Evolutionary conservation across 2,329 filamentous ascomycete genomes (phyloP).

Genomic region (Alternaria gaisen): DNA sequence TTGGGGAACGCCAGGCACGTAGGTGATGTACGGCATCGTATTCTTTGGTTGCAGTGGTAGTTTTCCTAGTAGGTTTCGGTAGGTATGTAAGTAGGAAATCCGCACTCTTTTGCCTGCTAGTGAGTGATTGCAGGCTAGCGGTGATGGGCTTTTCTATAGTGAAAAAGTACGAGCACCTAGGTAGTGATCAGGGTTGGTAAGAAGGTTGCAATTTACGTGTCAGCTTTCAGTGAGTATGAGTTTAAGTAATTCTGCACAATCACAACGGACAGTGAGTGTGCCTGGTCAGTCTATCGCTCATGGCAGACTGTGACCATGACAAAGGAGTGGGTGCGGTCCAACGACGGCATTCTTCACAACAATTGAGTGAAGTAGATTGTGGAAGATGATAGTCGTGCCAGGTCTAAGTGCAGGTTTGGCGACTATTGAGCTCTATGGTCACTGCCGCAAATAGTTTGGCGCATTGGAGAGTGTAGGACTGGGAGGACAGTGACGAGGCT

Average conservation of each 20-base stretch:
- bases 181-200: neutral
- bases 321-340: neutral
- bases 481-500: neutral
- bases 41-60: neutral
- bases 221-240: neutral
- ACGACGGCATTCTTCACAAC: neutral
- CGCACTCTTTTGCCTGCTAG: neutral
- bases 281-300: neutral
- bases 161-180: neutral
- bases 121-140: neutral
- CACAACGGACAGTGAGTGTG: neutral
- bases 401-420: neutral
- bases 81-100: neutral
- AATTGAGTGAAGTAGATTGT: neutral
- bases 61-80: neutral
- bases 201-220: neutral
- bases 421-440: neutral
- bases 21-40: slow-evolving; percentile 35
- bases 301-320: neutral
- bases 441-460: neutral
- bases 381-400: neutral
- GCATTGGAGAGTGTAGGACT: neutral
- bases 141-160: neutral
- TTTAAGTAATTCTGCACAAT: neutral
- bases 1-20: slow-evolving; percentile 20